A percentile compares a stretch with the other conserved stretches of the same genome.
Evolutionary conservation across 441 rosid genomes (phyloP).

Genomic region (Croton setiger): DNA sequence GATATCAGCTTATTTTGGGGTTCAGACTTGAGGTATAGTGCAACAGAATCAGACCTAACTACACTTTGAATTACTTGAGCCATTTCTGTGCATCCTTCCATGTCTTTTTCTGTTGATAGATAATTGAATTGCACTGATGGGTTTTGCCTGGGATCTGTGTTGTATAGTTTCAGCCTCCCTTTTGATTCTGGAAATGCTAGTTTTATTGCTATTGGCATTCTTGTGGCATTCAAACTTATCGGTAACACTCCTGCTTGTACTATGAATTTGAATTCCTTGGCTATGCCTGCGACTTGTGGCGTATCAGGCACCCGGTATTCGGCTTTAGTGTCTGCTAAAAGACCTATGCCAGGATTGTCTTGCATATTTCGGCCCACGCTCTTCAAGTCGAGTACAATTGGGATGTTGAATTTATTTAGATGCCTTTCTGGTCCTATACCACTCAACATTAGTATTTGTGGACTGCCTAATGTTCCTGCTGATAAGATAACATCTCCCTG

Average conservation of each 20-base stretch:
- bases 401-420: constrained; percentile 43
- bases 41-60: constrained; percentile 48
- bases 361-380: constrained; percentile 54
- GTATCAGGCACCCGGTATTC: constrained; percentile 49
- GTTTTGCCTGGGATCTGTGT: constrained; percentile 52
- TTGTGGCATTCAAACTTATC: constrained; percentile 42
- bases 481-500: constrained; percentile 59
- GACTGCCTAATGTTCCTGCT: constrained; percentile 80
- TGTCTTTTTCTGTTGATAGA: constrained; percentile 44
- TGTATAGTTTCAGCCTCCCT: constrained; percentile 52
- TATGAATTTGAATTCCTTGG: constrained; percentile 51
- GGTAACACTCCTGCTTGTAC: constrained; percentile 55
- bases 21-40: constrained; percentile 39
- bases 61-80: constrained; percentile 45
- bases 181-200: constrained; percentile 63
- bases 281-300: constrained; percentile 67
- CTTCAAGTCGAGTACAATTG: constrained; percentile 31
- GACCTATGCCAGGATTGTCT: constrained; percentile 56
- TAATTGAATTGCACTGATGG: constrained; percentile 68
- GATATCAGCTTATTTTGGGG: constrained; percentile 32
- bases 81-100: constrained; percentile 52
- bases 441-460: constrained; percentile 62
- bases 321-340: constrained; percentile 41
- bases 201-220: constrained; percentile 56
- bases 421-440: constrained; percentile 64